These are phyloP conservation scores for Spergularia azorica DNA, from an alignment of 179 eudicot genomes.

Conservation along the genomic window DNA sequence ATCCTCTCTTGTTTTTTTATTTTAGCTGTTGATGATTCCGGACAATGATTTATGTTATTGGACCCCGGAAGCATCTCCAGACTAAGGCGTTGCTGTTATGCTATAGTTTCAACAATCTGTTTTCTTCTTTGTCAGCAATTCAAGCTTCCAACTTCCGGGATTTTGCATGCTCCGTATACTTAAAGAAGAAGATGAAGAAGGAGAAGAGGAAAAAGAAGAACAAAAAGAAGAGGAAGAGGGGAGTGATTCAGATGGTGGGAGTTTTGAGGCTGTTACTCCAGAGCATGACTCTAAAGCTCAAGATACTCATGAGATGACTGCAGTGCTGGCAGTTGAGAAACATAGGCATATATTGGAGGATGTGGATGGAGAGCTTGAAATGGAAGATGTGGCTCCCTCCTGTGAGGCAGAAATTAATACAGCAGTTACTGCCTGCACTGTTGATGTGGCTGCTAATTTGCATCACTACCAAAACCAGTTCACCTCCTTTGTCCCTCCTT, in stretches of 20 bases:
- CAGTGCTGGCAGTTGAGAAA: constrained; percentile 44
- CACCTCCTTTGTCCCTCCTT: constrained; percentile 47
- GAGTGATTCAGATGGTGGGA: constrained; percentile 85
- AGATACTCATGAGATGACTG: constrained; percentile 40
- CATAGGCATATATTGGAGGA: constrained; percentile 89
- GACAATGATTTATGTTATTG: no score
- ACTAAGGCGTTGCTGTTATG: background rate
- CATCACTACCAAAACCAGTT: constrained; percentile 41
- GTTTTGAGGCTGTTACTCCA: constrained; percentile 97
- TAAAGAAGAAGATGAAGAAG: constrained; percentile 57
- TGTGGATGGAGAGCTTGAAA: constrained; percentile 99
- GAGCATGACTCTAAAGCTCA: constrained; percentile 55
- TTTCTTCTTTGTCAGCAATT: constrained; percentile 59
- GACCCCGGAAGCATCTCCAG: no score
- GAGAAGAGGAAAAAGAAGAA: constrained; percentile 2
- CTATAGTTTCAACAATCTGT: background rate
- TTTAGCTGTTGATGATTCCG: no score
- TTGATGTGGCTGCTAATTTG: constrained; percentile 29
- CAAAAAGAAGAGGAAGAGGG: constrained; percentile 30
- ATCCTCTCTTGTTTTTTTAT: background rate
- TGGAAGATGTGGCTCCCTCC: constrained; percentile 93
- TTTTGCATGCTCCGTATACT: constrained; percentile 88
- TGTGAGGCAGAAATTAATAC: constrained; percentile 49
- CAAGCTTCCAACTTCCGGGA: constrained; percentile 93
- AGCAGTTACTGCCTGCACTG: constrained; percentile 23